phyloP scores from a whole-genome alignment of 495 filamentous ascomycete genomes.

The Aspergillus cavernicola region DNA sequence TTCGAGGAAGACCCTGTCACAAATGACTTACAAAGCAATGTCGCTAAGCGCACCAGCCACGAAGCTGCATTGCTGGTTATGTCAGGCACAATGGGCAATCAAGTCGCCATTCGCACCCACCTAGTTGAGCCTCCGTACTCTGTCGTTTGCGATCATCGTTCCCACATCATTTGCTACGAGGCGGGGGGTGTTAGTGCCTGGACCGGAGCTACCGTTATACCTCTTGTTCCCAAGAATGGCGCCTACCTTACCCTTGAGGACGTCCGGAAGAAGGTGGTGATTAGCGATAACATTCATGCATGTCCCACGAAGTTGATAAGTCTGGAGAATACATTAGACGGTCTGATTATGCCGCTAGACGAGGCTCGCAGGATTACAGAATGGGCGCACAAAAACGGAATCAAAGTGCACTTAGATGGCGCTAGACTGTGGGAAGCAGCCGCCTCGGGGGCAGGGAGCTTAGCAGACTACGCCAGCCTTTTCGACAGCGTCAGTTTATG shows the following conservation, averaged over 20 bases:
- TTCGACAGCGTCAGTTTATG: slow-evolving; percentile 83
- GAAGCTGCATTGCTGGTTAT: slow-evolving; percentile 69
- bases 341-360: slow-evolving; percentile 69
- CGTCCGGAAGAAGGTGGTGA: slow-evolving; percentile 49
- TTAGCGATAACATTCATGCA: slow-evolving; percentile 40
- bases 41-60: slow-evolving; percentile 68
- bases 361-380: slow-evolving; percentile 63
- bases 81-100: slow-evolving; percentile 82
- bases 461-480: slow-evolving; percentile 64
- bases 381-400: slow-evolving; percentile 63
- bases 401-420: slow-evolving; percentile 80
- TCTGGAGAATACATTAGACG: slow-evolving; percentile 81
- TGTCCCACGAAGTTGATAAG: slow-evolving; percentile 76
- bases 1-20: slow-evolving; percentile 81
- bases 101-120: slow-evolving; percentile 47
- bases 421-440: slow-evolving; percentile 80
- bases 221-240: slow-evolving; percentile 54
- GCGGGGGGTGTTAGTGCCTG: slow-evolving; percentile 47
- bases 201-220: slow-evolving; percentile 41
- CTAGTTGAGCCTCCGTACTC: slow-evolving; percentile 48
- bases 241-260: slow-evolving; percentile 74
- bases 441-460: slow-evolving; percentile 52
- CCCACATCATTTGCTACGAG: slow-evolving; percentile 48
- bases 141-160: slow-evolving; percentile 44
- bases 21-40: slow-evolving; percentile 61